phyloP scores from a whole-genome alignment of 31 red algal genomes.

The Bonnemaisonia californica region DNA sequence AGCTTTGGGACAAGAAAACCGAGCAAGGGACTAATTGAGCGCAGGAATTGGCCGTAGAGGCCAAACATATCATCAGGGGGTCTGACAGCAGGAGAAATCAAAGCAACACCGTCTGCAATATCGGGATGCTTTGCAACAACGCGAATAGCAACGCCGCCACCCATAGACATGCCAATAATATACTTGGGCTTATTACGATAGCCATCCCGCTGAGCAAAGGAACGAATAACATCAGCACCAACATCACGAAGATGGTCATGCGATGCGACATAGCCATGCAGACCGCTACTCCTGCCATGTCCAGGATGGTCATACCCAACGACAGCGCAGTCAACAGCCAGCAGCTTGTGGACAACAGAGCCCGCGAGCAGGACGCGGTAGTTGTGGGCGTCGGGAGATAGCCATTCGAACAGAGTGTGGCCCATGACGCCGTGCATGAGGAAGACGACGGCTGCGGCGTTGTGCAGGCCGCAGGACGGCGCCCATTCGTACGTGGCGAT shows the following conservation, averaged over 20 bases:
- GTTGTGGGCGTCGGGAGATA: conserved; percentile 59
- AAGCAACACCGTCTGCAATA: conserved; percentile 37
- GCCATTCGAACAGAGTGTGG: conserved; percentile 59
- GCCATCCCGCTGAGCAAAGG: conserved; percentile 28
- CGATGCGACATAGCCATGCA: conserved; percentile 65
- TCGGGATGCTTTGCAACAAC: conserved; percentile 32
- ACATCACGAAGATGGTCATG: conserved; percentile 58
- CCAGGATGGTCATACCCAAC: conserved; percentile 69
- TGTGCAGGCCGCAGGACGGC: conserved; percentile 39
- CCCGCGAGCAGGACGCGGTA: conserved; percentile 51
- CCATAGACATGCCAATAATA: conserved; percentile 66
- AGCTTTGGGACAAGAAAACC: conserved; percentile 52
- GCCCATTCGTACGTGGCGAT: conserved; percentile 67
- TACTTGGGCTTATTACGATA: conserved; percentile 36
- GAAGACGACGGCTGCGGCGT: conserved; percentile 32
- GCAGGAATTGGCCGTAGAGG: conserved; percentile 61
- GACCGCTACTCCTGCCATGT: conserved; percentile 53
- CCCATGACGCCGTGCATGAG: conserved; percentile 61
- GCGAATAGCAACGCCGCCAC: conserved; percentile 56
- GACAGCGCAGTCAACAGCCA: conserved; percentile 49
- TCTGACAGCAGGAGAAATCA: conserved; percentile 69
- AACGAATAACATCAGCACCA: conserved; percentile 43
- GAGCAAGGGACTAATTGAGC: conserved; percentile 42
- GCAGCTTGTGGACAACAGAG: conserved; percentile 59
- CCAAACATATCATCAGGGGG: conserved; percentile 88